Evolutionary conservation across 306 rosid genomes (phyloP), one percentile per base, ranked within the genome.

Genomic region (Erythrophleum fordii): DNA sequence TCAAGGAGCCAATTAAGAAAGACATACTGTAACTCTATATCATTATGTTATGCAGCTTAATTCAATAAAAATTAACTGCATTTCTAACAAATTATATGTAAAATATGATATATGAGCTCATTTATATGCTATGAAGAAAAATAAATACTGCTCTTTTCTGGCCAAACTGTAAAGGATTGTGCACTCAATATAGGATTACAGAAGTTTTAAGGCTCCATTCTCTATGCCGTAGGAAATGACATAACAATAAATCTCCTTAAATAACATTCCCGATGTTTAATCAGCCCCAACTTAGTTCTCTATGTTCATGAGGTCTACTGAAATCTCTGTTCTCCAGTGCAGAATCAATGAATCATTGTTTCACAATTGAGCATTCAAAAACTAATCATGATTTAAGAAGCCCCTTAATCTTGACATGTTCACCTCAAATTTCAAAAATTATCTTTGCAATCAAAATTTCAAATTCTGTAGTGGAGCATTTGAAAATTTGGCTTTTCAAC

Each of bases 401-500:
- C 35, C 17, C 65, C 65, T 23, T 23, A 56, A 56, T 56, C 62
- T 56, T 25, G 35, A 58, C 29, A 56, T 1, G 4, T 56, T 56
- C 31, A 23, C 62, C 65, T 58, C 65, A 58, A 10, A 58, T 58
- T 25, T 23, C 2, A 4, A 10, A 58, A 58, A 25, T 6, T 9
- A 11, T 10, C 13, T 9, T 23, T 23, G 65, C 65, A 11, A 58
- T 22, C 39, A 35, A 58, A 42, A 45, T 22, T 35, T 26, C 68
- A 72, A 72, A 37, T 8, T 51, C 70, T 72, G 70, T 62, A 13
- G 82, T 31, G 80, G 26, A 42, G 78, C 20, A 53, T 45, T 13
- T 8, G 61, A 59, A 44, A 69, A 20, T 8, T 49, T 11, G 17
- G 26, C 49, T 17, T 29, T 16, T 23, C 16, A 61, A 37, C 66